These are phyloP conservation scores for Kuraishia capsulata DNA, from an alignment of 805 yeast species.

Conservation along the genomic window DNA sequence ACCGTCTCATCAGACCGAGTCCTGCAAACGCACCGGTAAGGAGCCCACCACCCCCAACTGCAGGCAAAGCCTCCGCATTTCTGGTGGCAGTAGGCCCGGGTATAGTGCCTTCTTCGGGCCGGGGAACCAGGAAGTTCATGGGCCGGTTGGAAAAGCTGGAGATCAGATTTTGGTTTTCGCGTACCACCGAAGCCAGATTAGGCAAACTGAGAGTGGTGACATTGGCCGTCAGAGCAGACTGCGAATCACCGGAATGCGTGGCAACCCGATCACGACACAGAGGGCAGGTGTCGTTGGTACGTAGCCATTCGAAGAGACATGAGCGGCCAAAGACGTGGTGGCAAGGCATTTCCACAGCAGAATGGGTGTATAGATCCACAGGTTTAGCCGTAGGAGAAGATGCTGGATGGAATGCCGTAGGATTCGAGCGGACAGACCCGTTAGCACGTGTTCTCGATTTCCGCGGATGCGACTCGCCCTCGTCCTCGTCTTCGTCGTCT, in stretches of 20 bases:
- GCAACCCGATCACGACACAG: slow-evolving; percentile 61
- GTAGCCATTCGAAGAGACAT: slow-evolving; percentile 84
- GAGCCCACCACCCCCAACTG: neutral
- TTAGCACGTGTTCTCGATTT: neutral
- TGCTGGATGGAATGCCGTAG: neutral
- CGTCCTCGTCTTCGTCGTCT: slow-evolving; percentile 13
- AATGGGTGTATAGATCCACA: slow-evolving; percentile 35
- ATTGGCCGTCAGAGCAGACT: slow-evolving; percentile 1
- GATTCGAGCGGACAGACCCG: neutral
- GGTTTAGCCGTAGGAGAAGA: neutral
- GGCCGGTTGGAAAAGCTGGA: slow-evolving; percentile 20
- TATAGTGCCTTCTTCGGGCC: neutral
- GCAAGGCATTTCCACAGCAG: slow-evolving; percentile 73
- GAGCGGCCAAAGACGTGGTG: slow-evolving; percentile 78
- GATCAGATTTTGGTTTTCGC: slow-evolving; percentile 19
- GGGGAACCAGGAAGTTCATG: slow-evolving; percentile 14
- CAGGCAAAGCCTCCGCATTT: neutral
- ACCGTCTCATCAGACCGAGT: slow-evolving; percentile 6
- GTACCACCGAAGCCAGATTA: slow-evolving; percentile 23
- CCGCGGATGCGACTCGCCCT: slow-evolving; percentile 8
- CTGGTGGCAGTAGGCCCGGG: neutral
- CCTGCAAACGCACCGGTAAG: slow-evolving; percentile 4
- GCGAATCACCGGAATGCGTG: slow-evolving; percentile 6
- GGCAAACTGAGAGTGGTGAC: slow-evolving; percentile 25
- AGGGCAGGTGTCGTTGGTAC: slow-evolving; percentile 71